These are phyloP conservation scores for Kodamaea neixiangensis DNA, from an alignment of 805 yeast genomes.

Conservation along the genomic window DNA sequence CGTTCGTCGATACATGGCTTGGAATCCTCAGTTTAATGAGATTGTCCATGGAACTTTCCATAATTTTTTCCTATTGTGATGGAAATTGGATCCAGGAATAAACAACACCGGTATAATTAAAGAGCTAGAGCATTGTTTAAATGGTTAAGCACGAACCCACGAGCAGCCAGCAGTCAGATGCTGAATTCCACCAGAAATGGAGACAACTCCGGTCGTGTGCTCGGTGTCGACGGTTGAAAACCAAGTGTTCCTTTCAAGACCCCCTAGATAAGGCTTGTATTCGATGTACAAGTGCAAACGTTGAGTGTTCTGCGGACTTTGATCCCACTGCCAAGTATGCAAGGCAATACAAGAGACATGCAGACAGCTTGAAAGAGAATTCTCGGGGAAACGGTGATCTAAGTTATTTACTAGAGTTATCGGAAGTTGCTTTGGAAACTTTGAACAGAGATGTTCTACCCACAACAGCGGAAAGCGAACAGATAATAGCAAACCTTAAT, in stretches of 20 bases:
- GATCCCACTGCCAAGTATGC: conserved; percentile 52
- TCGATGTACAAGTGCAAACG: conserved; percentile 45
- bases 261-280: conserved; percentile 46
- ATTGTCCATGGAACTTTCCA: not conserved
- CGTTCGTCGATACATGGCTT: not conserved
- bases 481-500: conserved; percentile 4
- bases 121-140: not conserved
- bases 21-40: not conserved
- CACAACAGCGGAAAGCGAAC: not conserved
- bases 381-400: not conserved
- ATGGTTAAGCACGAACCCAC: not conserved
- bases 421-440: conserved; percentile 4
- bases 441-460: not conserved
- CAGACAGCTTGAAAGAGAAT: not conserved
- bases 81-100: not conserved
- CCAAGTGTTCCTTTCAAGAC: conserved; percentile 53
- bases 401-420: not conserved
- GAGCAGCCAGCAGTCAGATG: not conserved
- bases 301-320: conserved; percentile 49
- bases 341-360: not conserved
- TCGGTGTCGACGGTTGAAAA: conserved; percentile 53
- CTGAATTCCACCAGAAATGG: conserved; percentile 46
- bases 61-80: not conserved
- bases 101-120: not conserved
- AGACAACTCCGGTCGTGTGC: conserved; percentile 55